Evolutionary conservation across 2,329 filamentous ascomycete species (phyloP).

Genomic region (Penicillium concentricum): DNA sequence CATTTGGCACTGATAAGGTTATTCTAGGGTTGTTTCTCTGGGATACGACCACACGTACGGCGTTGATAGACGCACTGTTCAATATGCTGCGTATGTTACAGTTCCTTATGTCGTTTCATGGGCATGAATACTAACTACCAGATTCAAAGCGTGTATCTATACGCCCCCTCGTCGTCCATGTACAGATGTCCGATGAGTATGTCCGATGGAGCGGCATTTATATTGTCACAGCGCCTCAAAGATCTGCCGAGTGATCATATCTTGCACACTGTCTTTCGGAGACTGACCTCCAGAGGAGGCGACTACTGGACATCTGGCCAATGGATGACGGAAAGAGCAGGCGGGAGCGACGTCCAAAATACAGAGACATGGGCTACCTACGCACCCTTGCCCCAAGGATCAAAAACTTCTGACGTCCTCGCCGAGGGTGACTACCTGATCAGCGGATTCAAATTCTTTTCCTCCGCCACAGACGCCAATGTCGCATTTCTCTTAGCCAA

Average conservation of each 20-base stretch:
- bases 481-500: slow-evolving; percentile 65
- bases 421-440: slow-evolving; percentile 43
- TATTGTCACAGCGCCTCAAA: slow-evolving; percentile 1
- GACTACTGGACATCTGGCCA: slow-evolving; percentile 67
- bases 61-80: slow-evolving; percentile 23
- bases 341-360: slow-evolving; percentile 67
- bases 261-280: slow-evolving; percentile 12
- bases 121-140: not conserved
- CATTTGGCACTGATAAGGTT: not conserved
- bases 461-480: slow-evolving; percentile 62
- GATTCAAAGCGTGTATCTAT: slow-evolving; percentile 25
- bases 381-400: slow-evolving; percentile 21
- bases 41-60: slow-evolving; percentile 27
- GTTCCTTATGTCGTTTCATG: not conserved
- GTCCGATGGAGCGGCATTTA: slow-evolving; percentile 27
- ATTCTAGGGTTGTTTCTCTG: slow-evolving; percentile 22
- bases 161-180: slow-evolving; percentile 25
- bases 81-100: slow-evolving; percentile 25
- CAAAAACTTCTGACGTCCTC: slow-evolving; percentile 14
- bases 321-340: slow-evolving; percentile 73
- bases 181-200: slow-evolving; percentile 30
- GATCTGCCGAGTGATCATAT: not conserved
- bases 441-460: slow-evolving; percentile 71
- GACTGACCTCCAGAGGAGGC: slow-evolving; percentile 16
- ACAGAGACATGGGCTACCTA: slow-evolving; percentile 62